phyloP scores from a whole-genome alignment of 768 basidiomycete species.

The Auriscalpium vulgare region DNA sequence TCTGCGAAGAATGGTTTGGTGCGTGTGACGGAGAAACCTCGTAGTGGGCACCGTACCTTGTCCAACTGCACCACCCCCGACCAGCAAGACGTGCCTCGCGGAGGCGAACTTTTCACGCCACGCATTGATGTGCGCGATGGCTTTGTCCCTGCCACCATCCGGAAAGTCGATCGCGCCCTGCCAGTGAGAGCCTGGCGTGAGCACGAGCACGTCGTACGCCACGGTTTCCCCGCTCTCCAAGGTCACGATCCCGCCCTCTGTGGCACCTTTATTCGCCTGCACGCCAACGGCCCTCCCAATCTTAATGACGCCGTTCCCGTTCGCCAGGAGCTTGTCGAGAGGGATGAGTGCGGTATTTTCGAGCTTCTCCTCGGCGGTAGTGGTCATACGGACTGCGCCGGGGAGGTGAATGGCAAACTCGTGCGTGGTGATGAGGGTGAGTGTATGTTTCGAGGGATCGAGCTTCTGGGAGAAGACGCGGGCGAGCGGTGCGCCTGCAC shows the following conservation, averaged over 20 bases:
- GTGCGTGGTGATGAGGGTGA: constrained; percentile 47
- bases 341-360: constrained; percentile 12
- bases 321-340: constrained; percentile 5
- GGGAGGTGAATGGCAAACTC: constrained; percentile 45
- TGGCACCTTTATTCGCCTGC: not conserved
- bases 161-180: constrained; percentile 32
- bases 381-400: constrained; percentile 44
- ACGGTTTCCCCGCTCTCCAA: constrained; percentile 4
- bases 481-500: constrained; percentile 37
- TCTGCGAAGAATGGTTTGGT: constrained; percentile 21
- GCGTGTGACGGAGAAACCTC: not conserved
- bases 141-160: constrained; percentile 12
- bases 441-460: constrained; percentile 35
- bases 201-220: constrained; percentile 10
- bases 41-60: constrained; percentile 28
- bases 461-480: constrained; percentile 43
- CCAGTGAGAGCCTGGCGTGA: constrained; percentile 10
- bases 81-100: constrained; percentile 26
- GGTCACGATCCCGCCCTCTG: constrained; percentile 1
- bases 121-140: constrained; percentile 12
- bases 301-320: constrained; percentile 9
- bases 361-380: constrained; percentile 33
- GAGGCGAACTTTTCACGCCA: constrained; percentile 25
- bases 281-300: constrained; percentile 4
- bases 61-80: constrained; percentile 32